phyloP scores from a whole-genome alignment of 768 basidiomycete genomes.

The Suillus subalutaceus region DNA sequence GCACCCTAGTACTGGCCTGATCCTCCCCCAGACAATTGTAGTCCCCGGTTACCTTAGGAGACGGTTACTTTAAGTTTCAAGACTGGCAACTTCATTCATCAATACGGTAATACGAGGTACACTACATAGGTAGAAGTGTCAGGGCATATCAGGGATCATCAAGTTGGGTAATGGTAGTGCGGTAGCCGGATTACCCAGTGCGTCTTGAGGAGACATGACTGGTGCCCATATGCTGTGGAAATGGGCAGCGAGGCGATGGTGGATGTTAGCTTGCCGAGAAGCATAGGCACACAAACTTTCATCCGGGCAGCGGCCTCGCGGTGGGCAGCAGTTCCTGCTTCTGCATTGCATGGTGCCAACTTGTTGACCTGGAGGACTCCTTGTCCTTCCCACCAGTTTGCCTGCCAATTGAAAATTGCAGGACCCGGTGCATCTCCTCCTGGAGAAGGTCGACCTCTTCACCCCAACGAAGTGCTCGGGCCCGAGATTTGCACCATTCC shows the following conservation, averaged over 20 bases:
- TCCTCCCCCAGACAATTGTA: neutral
- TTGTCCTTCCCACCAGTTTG: neutral
- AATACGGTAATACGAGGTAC: neutral
- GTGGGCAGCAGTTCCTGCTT: too few species aligned
- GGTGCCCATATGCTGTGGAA: too few species aligned
- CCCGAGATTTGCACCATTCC: neutral
- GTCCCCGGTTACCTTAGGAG: neutral
- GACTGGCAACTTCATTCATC: neutral
- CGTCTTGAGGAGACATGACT: too few species aligned
- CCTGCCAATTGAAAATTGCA: neutral
- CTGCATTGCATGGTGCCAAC: too few species aligned
- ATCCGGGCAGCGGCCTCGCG: too few species aligned
- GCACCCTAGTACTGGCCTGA: too few species aligned
- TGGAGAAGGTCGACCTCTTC: constrained; percentile 1
- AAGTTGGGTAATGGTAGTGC: neutral
- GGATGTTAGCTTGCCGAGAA: too few species aligned
- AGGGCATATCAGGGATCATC: neutral
- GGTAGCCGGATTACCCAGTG: neutral
- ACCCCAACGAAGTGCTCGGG: neutral
- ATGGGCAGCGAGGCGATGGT: too few species aligned
- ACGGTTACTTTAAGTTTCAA: neutral
- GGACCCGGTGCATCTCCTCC: constrained; percentile 5
- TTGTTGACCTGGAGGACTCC: too few species aligned
- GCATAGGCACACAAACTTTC: too few species aligned
- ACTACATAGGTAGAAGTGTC: neutral